Conservation (phyloP, 2,329 filamentous ascomycete genomes). For the Lasiodiplodia citricola region DNA sequence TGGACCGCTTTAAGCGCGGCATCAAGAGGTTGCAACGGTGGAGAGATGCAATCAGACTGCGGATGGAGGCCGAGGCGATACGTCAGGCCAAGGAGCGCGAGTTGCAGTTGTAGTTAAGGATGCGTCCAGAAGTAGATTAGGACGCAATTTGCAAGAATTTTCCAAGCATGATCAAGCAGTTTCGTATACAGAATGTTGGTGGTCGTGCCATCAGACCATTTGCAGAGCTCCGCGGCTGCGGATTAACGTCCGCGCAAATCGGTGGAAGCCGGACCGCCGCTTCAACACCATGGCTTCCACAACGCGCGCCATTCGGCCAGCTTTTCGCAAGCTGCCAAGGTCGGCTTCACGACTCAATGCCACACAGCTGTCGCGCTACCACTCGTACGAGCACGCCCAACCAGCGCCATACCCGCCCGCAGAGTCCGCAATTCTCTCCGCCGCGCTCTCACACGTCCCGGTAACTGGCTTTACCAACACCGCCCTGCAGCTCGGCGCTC, state of each 20-base stretch:
- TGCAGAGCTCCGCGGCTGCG: conserved; percentile 1
- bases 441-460: conserved; percentile 81
- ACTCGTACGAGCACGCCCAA: conserved; percentile 44
- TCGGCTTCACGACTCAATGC: conserved; percentile 32
- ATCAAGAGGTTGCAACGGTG: conserved; percentile 39
- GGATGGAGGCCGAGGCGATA: conserved; percentile 36
- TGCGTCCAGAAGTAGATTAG: not conserved
- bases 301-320: conserved; percentile 34
- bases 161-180: not conserved
- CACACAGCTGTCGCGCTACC: conserved; percentile 32
- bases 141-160: not conserved
- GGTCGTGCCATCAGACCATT: conserved; percentile 15
- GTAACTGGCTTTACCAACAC: conserved; percentile 79
- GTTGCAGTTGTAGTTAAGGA: not conserved
- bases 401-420: conserved; percentile 68
- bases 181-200: not conserved
- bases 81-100: conserved; percentile 16
- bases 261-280: conserved; percentile 1
- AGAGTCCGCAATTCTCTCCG: conserved; percentile 78
- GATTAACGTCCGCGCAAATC: not conserved
- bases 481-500: conserved; percentile 76
- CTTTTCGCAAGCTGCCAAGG: conserved; percentile 36
- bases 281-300: conserved; percentile 37
- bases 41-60: conserved; percentile 36
- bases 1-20: conserved; percentile 43